Evolutionary conservation across 768 basidiomycete species (phyloP), one percentile per base, ranked within the genome.

Genomic region (Tulasnella sp.): DNA sequence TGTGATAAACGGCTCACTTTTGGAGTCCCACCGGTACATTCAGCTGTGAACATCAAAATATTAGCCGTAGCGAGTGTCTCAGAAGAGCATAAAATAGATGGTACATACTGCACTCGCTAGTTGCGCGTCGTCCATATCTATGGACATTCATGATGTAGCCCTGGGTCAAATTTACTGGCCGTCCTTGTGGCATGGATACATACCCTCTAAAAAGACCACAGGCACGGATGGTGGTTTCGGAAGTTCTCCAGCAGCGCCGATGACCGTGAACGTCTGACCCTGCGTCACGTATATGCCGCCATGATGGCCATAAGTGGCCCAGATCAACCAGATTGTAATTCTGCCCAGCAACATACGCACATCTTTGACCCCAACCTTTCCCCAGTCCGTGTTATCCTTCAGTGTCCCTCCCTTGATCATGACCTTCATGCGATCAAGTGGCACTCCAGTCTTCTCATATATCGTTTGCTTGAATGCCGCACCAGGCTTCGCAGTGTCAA

Each of bases 381-480:
- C 78, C 82, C 93, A 86, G 59, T 85, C 81, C 0, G 87, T 80
- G 64, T 94, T 91, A 63, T 96, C 92, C 88, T 92, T 61, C 9
- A 56, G 30, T 34, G 27, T 51, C 8, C 48, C 38, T 19, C 54
- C 87, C 69, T 96, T 97, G 69, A 93, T 78, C 87, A 96, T 92
- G 63, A 98, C 85, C 73, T 98, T 99, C 90, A 96, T 93, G 49
- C 92, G 78, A 68, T 94, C 91, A 34, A 81, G 71, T 2, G 89
- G 92, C 2, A 98, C 85, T 7, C 91, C 92, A 0, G 92, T 97
- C 48, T 76, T 73, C 44, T 84, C 78, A 66, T 87, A 87, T 31
- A 98, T 76, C 3, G 81, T 75, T 62, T 90, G 81, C 70, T 96
- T 97, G 78, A 98, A 93, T 12, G 72, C 79, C 15, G 74, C 66